Base-by-base conservation (phyloP, 305 asterid species). In the Solanum chacoense region DNA sequence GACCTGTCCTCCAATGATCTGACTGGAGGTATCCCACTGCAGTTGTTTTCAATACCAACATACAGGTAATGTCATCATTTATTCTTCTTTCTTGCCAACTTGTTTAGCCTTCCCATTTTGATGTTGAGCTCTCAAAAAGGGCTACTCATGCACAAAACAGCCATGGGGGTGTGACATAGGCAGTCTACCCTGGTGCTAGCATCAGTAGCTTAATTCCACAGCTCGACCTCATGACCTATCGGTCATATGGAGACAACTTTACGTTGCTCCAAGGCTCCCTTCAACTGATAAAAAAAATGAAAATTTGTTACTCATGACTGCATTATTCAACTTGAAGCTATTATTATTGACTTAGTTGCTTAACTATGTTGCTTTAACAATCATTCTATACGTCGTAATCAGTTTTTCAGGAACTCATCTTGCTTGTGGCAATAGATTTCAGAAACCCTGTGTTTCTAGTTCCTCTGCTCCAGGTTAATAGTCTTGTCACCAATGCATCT, bases 1-100 rank as follows among this genome's bases (percentile, higher is more conserved):
- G 98, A 97, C 90, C 95, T 97, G 84, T 96, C 99, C n/a, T 94
- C 94, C 87, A 97, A 95, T 89, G 87, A 92, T 79, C 93, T 97
- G 89, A 92, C 92, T 50, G 99, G 99, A 88, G 94, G 87, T 89
- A 87, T 97, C 89, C 99, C 99, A 14, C 84, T 85, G 84, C 87
- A 90, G 34, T 89, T 97, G 86, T 95, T 95, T 88, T 92, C 96
- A 29, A 84, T 90, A 9, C 94, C 98, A 31, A 88, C 91, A 84
- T 95, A 94, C 95, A 96, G 96, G 99, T 97, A 91, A 18, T 92
- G 89, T 72, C 36, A 80, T 36, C 32, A 13, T 20, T 67, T 71
- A 32, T 81, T 81, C 85, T 75, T 59, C 72, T 76, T 29, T 20
- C 28, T 87, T 65, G 42, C 42, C 75, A 36, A 83, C 37, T 37